These are phyloP conservation scores for Cyberlindnera mycetangii DNA, from an alignment of 805 yeast species.

Conservation along the genomic window DNA sequence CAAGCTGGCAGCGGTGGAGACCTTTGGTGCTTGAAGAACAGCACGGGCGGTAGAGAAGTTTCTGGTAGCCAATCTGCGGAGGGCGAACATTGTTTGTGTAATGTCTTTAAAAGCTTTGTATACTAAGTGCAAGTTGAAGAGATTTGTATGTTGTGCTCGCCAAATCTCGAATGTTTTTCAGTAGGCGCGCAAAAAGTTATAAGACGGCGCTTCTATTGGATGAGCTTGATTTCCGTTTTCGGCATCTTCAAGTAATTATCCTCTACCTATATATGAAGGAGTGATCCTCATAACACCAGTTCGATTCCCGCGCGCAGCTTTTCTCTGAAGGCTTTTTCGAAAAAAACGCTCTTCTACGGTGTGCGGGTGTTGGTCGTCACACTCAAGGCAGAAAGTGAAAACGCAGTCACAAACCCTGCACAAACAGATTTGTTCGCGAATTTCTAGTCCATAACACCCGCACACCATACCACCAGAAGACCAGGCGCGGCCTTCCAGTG, in stretches of 20 bases:
- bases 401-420: constrained; percentile 11
- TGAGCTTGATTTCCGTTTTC: constrained; percentile 16
- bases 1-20: constrained; percentile 55
- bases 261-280: neutral
- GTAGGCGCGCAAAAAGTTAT: constrained; percentile 1
- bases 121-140: constrained; percentile 4
- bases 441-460: constrained; percentile 1
- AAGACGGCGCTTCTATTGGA: constrained; percentile 25
- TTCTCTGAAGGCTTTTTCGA: neutral
- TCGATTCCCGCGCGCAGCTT: neutral
- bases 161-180: constrained; percentile 25
- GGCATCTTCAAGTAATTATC: constrained; percentile 8
- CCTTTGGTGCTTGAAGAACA: constrained; percentile 26
- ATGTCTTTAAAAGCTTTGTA: neutral
- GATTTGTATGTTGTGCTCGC: neutral
- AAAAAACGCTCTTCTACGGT: neutral
- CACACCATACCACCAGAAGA: constrained; percentile 7
- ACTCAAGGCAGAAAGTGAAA: neutral
- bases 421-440: neutral
- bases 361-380: neutral
- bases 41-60: constrained; percentile 33
- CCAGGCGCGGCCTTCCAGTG: too few species aligned
- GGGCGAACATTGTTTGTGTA: constrained; percentile 30
- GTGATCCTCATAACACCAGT: neutral
- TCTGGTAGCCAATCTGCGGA: constrained; percentile 35